Evolutionary conservation across 2,329 filamentous ascomycete species (phyloP).

Genomic region (Penicillium sclerotiorum): DNA sequence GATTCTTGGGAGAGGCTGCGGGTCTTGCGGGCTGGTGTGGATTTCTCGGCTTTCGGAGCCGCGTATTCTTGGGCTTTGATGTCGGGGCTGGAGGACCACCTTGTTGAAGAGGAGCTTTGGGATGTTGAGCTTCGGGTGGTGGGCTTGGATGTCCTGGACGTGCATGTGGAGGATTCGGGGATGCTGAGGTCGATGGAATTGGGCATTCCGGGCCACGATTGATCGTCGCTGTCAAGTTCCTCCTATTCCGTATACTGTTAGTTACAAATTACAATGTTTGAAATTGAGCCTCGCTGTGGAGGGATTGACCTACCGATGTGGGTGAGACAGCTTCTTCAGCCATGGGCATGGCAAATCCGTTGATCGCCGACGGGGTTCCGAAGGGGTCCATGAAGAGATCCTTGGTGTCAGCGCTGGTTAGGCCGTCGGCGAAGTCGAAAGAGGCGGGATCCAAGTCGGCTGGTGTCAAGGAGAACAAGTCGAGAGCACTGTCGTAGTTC

Average conservation of each 20-base stretch:
- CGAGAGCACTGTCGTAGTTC: slow-evolving; percentile 39
- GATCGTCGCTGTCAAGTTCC: slow-evolving; percentile 41
- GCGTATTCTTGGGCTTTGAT: slow-evolving; percentile 29
- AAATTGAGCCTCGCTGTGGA: too few relatives aligned
- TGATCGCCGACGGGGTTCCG: slow-evolving; percentile 31
- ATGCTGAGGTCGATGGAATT: slow-evolving; percentile 21
- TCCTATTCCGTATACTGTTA: slow-evolving; percentile 24
- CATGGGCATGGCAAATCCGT: slow-evolving; percentile 35
- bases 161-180: slow-evolving; percentile 7
- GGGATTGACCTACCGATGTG: slow-evolving; percentile 22
- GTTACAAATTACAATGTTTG: not conserved
- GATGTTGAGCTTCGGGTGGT: slow-evolving; percentile 11
- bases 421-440: slow-evolving; percentile 34
- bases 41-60: slow-evolving; percentile 17
- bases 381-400: slow-evolving; percentile 36
- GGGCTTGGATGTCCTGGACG: slow-evolving; percentile 8
- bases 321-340: slow-evolving; percentile 35
- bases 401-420: slow-evolving; percentile 33
- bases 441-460: slow-evolving; percentile 33
- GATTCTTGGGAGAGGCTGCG: slow-evolving; percentile 33
- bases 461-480: slow-evolving; percentile 37
- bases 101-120: slow-evolving; percentile 13
- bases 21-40: slow-evolving; percentile 25
- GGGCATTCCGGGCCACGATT: slow-evolving; percentile 30
- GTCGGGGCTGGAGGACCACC: slow-evolving; percentile 35